These are phyloP conservation scores for Protomyces macrosporus DNA, from an alignment of 1,139 yeast genomes.

Conservation along the genomic window DNA sequence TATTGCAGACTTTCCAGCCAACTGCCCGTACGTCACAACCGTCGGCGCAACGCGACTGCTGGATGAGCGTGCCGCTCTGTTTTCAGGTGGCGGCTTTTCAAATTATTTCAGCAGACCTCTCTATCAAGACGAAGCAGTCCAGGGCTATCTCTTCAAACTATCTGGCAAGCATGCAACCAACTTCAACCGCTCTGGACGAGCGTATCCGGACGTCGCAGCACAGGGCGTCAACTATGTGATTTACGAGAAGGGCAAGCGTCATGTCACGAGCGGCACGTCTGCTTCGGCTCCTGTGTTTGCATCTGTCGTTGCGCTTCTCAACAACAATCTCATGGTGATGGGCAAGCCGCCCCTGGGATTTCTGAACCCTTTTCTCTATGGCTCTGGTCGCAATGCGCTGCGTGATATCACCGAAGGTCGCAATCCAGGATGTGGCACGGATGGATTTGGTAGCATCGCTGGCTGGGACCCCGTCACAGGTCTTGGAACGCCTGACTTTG, in stretches of 20 bases:
- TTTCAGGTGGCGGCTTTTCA: constrained; percentile 16
- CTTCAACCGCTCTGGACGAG: constrained; percentile 7
- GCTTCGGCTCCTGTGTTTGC: constrained; percentile 16
- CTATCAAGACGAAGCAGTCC: constrained; percentile 6
- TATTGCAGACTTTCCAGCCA: constrained; percentile 15
- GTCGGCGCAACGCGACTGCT: constrained; percentile 8
- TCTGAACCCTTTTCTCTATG: constrained; percentile 12
- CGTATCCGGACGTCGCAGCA: constrained; percentile 12
- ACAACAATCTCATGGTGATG: not conserved
- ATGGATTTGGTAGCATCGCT: constrained; percentile 2
- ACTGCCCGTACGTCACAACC: constrained; percentile 12
- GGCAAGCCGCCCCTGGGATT: constrained; percentile 11
- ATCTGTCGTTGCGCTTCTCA: constrained; percentile 1
- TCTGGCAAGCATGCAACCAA: not conserved
- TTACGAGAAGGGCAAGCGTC: not conserved
- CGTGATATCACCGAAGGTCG: constrained; percentile 9
- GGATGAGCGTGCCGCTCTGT: not conserved
- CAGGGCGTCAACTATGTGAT: constrained; percentile 10
- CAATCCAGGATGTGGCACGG: constrained; percentile 17
- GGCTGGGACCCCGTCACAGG: constrained; percentile 24
- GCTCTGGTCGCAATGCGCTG: not conserved
- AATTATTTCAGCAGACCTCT: not conserved
- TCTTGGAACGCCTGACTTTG: constrained; percentile 9
- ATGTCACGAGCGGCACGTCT: constrained; percentile 5
- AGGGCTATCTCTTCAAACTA: not conserved